phyloP scores from a whole-genome alignment of 495 filamentous ascomycete species.

The Talaromyces proteolyticus region DNA sequence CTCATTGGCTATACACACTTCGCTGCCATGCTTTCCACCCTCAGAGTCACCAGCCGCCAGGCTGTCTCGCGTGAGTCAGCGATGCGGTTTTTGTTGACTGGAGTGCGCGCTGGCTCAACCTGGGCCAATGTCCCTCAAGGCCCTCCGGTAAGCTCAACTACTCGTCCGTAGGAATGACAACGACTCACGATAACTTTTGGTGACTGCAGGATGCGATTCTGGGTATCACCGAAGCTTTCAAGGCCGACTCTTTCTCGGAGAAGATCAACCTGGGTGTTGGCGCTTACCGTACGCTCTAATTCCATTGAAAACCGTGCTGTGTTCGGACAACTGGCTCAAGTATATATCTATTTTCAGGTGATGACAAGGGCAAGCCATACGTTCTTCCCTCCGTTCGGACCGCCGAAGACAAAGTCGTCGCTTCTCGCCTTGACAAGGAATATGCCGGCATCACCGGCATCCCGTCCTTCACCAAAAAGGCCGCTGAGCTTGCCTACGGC shows the following conservation, averaged over 20 bases:
- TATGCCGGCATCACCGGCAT: conserved; percentile 97
- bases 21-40: conserved; percentile 49
- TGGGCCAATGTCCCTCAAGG: conserved; percentile 90
- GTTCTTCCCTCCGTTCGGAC: conserved; percentile 88
- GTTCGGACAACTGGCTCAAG: not conserved
- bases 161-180: conserved; percentile 3
- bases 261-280: conserved; percentile 94
- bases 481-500: conserved; percentile 86
- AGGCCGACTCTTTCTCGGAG: conserved; percentile 81
- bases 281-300: conserved; percentile 40
- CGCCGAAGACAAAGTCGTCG: conserved; percentile 83
- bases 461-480: conserved; percentile 86
- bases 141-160: conserved; percentile 67
- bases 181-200: conserved; percentile 2
- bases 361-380: conserved; percentile 95
- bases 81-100: conserved; percentile 40
- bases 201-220: conserved; percentile 64
- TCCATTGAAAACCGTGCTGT: not conserved
- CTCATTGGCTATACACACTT: not conserved
- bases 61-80: conserved; percentile 41
- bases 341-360: conserved; percentile 45
- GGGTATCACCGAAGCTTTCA: conserved; percentile 99
- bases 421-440: conserved; percentile 81
- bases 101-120: conserved; percentile 66
- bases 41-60: conserved; percentile 50